phyloP scores from a whole-genome alignment of 768 basidiomycete species.

The Austroboletus eburneus region DNA sequence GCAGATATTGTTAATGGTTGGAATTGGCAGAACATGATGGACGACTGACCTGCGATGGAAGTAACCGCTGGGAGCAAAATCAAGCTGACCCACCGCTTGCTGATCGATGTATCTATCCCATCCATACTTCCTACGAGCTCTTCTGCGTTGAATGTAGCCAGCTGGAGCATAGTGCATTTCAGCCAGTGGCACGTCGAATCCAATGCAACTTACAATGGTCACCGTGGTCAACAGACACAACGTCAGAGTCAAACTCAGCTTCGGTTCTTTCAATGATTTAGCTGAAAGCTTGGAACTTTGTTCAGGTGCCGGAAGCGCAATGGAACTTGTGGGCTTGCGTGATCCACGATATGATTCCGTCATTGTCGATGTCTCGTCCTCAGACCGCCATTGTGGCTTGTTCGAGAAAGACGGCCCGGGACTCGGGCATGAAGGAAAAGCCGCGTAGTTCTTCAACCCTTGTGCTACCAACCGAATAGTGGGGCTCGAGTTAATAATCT shows the following conservation, averaged over 20 bases:
- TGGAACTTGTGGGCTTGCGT: constrained; percentile 11
- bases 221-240: constrained; percentile 51
- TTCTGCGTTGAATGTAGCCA: constrained; percentile 62
- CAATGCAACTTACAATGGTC: constrained; percentile 50
- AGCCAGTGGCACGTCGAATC: not conserved
- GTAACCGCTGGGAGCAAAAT: constrained; percentile 85
- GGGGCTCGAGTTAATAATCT: constrained; percentile 7
- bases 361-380: constrained; percentile 11
- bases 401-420: constrained; percentile 7
- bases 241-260: constrained; percentile 56
- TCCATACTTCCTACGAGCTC: constrained; percentile 83
- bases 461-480: constrained; percentile 26
- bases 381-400: constrained; percentile 9
- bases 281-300: constrained; percentile 13
- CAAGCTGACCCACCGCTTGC: constrained; percentile 85
- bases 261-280: constrained; percentile 43
- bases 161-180: constrained; percentile 21
- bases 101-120: constrained; percentile 63
- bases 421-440: not conserved
- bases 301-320: constrained; percentile 12
- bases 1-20: not conserved
- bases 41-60: constrained; percentile 63
- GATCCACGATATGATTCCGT: constrained; percentile 1
- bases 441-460: constrained; percentile 1
- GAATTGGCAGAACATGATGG: not conserved